Conservation (phyloP, 176 grass and related monocot genomes). For the Musa troglodytarum region DNA sequence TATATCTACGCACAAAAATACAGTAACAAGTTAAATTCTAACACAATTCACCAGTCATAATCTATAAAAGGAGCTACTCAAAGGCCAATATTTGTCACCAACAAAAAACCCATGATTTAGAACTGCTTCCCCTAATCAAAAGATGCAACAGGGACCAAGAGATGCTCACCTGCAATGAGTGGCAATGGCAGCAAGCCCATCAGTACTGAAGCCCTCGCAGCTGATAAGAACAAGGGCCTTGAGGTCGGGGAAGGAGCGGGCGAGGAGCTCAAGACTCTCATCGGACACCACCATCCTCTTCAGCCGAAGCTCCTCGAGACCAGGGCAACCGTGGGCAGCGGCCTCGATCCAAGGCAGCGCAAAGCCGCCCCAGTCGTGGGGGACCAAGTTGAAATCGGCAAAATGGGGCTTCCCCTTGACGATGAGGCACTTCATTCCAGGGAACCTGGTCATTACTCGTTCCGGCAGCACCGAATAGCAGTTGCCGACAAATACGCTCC, state of each 20-base stretch:
- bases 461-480: constrained; percentile 43
- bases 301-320: constrained; percentile 63
- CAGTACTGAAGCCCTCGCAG: constrained; percentile 67
- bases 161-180: constrained; percentile 59
- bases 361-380: constrained; percentile 57
- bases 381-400: constrained; percentile 63
- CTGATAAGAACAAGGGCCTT: constrained; percentile 51
- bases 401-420: constrained; percentile 82
- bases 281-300: constrained; percentile 73
- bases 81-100: neutral
- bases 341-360: constrained; percentile 54
- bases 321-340: constrained; percentile 13
- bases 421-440: constrained; percentile 27
- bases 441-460: constrained; percentile 33
- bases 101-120: neutral
- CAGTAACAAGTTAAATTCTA: no score
- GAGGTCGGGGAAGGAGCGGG: constrained; percentile 49
- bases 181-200: constrained; percentile 55
- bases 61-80: no score
- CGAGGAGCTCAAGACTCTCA: constrained; percentile 49
- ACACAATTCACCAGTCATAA: no score
- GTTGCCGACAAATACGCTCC: constrained; percentile 49
- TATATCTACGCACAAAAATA: neutral
- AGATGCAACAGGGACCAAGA: neutral
- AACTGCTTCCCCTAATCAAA: neutral